Evolutionary conservation across 2,329 filamentous ascomycete species (phyloP).

Genomic region (Pyrenochaeta sp.): DNA sequence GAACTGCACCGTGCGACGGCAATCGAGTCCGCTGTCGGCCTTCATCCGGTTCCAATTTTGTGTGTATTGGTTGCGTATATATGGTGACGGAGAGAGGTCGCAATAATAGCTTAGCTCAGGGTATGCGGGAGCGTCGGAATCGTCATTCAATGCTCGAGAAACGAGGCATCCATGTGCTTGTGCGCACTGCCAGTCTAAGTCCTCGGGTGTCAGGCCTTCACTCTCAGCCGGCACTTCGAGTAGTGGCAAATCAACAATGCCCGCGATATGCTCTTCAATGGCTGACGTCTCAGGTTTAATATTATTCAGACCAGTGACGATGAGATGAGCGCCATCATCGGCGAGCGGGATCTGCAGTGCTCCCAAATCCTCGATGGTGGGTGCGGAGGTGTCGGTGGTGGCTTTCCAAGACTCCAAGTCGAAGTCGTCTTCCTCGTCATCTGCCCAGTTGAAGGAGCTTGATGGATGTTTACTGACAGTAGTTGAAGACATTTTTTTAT

Average conservation of each 20-base stretch:
- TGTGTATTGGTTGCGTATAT: neutral
- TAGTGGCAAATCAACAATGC: neutral
- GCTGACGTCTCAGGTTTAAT: neutral
- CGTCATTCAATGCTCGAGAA: constrained; percentile 1
- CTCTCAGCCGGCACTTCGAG: neutral
- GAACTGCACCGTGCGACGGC: neutral
- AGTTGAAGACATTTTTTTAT: constrained; percentile 11
- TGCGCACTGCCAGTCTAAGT: neutral
- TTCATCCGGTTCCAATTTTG: constrained; percentile 10
- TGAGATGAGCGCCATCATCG: neutral
- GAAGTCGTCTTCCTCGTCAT: constrained; percentile 36
- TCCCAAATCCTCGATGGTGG: constrained; percentile 7
- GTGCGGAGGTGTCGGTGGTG: constrained; percentile 20
- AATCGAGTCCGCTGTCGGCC: neutral
- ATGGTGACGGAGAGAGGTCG: neutral
- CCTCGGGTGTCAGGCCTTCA: neutral
- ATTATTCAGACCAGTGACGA: neutral
- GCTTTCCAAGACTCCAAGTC: constrained; percentile 19
- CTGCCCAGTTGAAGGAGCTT: constrained; percentile 24
- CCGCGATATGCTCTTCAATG: neutral
- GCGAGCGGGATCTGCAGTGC: constrained; percentile 9
- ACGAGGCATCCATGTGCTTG: neutral
- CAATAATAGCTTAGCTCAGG: constrained; percentile 12
- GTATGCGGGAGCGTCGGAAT: constrained; percentile 18
- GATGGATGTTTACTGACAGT: constrained; percentile 4